A percentile compares a stretch with the other conserved stretches of the same genome.
Evolutionary conservation across 306 rosid genomes (phyloP).

Genomic region (Castanopsis chinensis): DNA sequence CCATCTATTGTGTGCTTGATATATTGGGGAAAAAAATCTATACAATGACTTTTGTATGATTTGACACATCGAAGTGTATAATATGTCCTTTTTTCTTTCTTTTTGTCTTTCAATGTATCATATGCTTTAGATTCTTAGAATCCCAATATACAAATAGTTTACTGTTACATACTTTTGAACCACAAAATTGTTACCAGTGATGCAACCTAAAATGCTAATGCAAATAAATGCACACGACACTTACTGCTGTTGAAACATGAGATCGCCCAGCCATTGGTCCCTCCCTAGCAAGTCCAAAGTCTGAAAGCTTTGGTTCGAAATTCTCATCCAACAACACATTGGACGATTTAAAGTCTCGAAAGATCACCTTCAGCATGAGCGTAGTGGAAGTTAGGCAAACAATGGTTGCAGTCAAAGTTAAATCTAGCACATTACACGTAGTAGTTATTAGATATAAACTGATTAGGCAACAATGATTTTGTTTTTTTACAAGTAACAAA

Average conservation of each 20-base stretch:
- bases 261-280: conserved; percentile 71
- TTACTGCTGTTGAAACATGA: conserved; percentile 92
- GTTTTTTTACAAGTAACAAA: too few species aligned
- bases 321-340: conserved; percentile 72
- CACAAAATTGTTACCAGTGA: neutral
- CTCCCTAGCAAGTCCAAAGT: conserved; percentile 90
- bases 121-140: neutral
- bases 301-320: conserved; percentile 76
- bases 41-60: too few species aligned
- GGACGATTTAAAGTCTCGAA: conserved; percentile 72
- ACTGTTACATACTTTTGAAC: neutral
- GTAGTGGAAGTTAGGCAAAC: neutral
- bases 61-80: too few species aligned
- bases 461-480: neutral
- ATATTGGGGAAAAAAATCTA: too few species aligned
- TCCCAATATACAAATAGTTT: too few species aligned
- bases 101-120: neutral
- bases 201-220: conserved; percentile 5
- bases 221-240: conserved; percentile 24
- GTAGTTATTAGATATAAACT: neutral
- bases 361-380: conserved; percentile 54
- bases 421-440: neutral
- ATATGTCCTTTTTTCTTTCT: too few species aligned
- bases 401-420: neutral
- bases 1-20: too few species aligned